Conservation (phyloP, 257 asterid genomes). For the Fraxinus quadrangulata region DNA sequence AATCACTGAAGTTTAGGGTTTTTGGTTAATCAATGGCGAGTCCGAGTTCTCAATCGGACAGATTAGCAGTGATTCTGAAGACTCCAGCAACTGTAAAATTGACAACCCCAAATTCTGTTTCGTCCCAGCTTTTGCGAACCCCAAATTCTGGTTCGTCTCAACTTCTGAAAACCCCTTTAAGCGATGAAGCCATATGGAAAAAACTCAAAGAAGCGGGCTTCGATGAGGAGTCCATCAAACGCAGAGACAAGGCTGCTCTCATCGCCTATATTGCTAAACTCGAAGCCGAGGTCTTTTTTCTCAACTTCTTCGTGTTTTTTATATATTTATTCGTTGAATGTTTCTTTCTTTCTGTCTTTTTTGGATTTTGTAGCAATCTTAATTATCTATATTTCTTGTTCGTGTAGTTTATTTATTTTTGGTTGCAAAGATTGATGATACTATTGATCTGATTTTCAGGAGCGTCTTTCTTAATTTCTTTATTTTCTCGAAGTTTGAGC, state of each 20-base stretch:
- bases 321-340: constrained; percentile 6
- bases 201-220: constrained; percentile 85
- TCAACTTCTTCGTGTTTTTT: neutral
- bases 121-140: constrained; percentile 63
- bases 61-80: constrained; percentile 50
- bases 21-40: constrained; percentile 35
- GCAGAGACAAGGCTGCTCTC: constrained; percentile 88
- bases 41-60: constrained; percentile 60
- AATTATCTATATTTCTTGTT: constrained; percentile 7
- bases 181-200: constrained; percentile 66
- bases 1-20: constrained; percentile 7
- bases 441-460: constrained; percentile 1
- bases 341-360: neutral
- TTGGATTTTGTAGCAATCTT: constrained; percentile 1
- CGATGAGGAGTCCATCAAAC: constrained; percentile 89
- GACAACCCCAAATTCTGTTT: constrained; percentile 37
- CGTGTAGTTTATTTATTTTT: neutral
- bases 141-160: constrained; percentile 22
- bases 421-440: neutral
- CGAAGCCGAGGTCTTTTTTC: constrained; percentile 71
- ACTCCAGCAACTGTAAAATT: constrained; percentile 40
- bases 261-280: constrained; percentile 85
- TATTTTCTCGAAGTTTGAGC: neutral
- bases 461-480: neutral
- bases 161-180: neutral